These are phyloP conservation scores for Auxenochlorella pyrenoidosa DNA, from an alignment of 139 green algal species.

Conservation along the genomic window DNA sequence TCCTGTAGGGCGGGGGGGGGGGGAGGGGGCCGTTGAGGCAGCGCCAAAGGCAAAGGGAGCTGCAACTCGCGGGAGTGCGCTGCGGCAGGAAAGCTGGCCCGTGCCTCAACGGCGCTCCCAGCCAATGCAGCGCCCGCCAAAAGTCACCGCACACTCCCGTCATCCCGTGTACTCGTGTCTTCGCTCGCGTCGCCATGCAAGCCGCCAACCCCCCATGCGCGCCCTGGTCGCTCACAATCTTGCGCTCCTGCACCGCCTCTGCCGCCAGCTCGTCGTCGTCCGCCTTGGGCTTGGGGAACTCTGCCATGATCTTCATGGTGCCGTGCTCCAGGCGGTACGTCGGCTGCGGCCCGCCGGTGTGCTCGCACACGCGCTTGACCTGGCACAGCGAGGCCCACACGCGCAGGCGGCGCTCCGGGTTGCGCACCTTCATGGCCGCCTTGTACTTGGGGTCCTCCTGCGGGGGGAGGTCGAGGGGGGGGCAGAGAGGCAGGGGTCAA, in stretches of 20 bases:
- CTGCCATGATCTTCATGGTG: conserved; percentile 87
- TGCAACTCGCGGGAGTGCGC: no score
- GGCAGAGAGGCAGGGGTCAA: neutral
- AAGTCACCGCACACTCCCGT: no score
- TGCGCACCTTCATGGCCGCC: conserved; percentile 63
- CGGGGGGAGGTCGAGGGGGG: neutral
- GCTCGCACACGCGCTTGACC: conserved; percentile 55
- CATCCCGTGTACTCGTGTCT: no score
- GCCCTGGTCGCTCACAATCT: conserved; percentile 56
- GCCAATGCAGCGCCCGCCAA: no score
- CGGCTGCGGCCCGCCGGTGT: conserved; percentile 85
- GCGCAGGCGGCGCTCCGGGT: conserved; percentile 79
- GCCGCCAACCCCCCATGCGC: no score
- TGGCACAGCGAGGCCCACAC: conserved; percentile 72
- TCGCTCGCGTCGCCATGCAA: no score
- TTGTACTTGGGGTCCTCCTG: conserved; percentile 82
- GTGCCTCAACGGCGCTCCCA: no score
- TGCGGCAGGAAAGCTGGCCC: no score
- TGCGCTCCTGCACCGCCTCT: conserved; percentile 67
- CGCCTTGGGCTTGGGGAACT: conserved; percentile 88
- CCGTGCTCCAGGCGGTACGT: conserved; percentile 82
- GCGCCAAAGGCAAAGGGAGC: no score
- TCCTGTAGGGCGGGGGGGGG: conserved; percentile 70
- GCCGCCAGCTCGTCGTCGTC: conserved; percentile 69
- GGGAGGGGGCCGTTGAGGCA: no score